Conservation (phyloP, 2,329 filamentous ascomycete species). For the Fusarium lateritium region DNA sequence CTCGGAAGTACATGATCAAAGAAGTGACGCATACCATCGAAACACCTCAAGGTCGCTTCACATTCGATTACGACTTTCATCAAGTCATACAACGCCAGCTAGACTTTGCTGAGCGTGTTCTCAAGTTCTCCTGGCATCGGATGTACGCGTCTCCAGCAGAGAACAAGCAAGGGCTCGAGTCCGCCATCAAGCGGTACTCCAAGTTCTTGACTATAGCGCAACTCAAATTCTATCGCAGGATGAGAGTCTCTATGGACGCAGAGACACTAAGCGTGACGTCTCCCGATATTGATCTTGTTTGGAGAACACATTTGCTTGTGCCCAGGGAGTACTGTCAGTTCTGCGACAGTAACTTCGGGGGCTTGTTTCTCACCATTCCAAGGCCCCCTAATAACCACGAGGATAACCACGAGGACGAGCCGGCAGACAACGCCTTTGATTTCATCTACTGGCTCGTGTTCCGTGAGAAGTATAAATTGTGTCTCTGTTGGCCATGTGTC, state of each 20-base stretch:
- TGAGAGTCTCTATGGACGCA: neutral
- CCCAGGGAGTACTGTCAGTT: slow-evolving; percentile 25
- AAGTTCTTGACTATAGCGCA: slow-evolving; percentile 34
- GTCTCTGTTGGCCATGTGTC: slow-evolving; percentile 43
- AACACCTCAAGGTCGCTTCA: neutral
- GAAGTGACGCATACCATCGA: slow-evolving; percentile 1
- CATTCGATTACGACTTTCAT: slow-evolving; percentile 29
- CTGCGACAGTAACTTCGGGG: slow-evolving; percentile 11
- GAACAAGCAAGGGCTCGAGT: slow-evolving; percentile 13
- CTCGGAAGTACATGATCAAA: slow-evolving; percentile 5
- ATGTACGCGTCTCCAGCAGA: slow-evolving; percentile 11
- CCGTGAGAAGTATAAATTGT: slow-evolving; percentile 26
- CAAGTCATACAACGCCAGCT: slow-evolving; percentile 27
- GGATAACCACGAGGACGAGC: neutral
- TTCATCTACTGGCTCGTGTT: slow-evolving; percentile 29
- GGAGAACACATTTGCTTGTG: slow-evolving; percentile 41
- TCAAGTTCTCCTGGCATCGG: slow-evolving; percentile 40
- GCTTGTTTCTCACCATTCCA: slow-evolving; percentile 29
- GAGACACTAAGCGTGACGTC: slow-evolving; percentile 7
- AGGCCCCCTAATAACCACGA: slow-evolving; percentile 1
- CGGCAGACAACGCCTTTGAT: neutral
- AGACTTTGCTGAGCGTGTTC: slow-evolving; percentile 16
- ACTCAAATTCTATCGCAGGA: neutral
- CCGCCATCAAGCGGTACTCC: slow-evolving; percentile 30
- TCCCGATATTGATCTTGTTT: slow-evolving; percentile 41